These are phyloP conservation scores for Diplodia intermedia DNA, from an alignment of 2,329 filamentous ascomycete genomes.

Conservation along the genomic window DNA sequence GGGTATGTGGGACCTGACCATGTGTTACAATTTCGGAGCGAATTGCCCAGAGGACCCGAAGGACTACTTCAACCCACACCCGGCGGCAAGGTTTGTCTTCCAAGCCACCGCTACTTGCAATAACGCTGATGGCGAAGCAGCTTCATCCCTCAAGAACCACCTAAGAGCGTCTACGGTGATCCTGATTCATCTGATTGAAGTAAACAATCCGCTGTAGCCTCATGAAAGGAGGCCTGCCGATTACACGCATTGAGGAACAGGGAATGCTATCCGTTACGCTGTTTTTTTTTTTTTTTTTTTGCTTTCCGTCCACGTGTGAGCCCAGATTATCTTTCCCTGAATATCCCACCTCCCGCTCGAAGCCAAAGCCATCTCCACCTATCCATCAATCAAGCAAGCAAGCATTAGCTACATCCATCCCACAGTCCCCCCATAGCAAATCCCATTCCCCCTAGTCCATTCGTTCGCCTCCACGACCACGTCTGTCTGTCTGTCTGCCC, in stretches of 20 bases:
- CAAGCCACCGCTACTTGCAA: neutral
- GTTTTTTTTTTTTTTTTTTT: too few species aligned
- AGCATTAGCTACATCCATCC: neutral
- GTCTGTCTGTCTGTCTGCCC: neutral
- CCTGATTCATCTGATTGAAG: too few species aligned
- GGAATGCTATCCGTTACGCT: neutral
- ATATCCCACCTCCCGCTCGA: neutral
- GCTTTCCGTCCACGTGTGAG: neutral
- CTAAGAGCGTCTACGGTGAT: too few species aligned
- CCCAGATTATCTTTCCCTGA: neutral
- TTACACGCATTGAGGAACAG: neutral
- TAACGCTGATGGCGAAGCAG: too few species aligned
- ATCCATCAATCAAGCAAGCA: neutral
- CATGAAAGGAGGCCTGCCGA: too few species aligned
- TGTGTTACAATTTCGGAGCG: too few species aligned
- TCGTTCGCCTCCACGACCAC: too few species aligned
- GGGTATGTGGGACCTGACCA: too few species aligned
- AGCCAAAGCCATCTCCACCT: neutral
- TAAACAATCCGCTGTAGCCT: too few species aligned
- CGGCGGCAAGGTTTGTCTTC: neutral
- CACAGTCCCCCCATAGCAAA: neutral
- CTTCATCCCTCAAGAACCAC: too few species aligned
- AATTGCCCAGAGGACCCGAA: too few species aligned
- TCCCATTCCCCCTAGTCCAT: neutral
- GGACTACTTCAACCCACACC: too few species aligned